Evolutionary conservation across 441 rosid species (phyloP), one percentile per base, ranked within the genome.

Genomic region (Theobroma grandiflorum): DNA sequence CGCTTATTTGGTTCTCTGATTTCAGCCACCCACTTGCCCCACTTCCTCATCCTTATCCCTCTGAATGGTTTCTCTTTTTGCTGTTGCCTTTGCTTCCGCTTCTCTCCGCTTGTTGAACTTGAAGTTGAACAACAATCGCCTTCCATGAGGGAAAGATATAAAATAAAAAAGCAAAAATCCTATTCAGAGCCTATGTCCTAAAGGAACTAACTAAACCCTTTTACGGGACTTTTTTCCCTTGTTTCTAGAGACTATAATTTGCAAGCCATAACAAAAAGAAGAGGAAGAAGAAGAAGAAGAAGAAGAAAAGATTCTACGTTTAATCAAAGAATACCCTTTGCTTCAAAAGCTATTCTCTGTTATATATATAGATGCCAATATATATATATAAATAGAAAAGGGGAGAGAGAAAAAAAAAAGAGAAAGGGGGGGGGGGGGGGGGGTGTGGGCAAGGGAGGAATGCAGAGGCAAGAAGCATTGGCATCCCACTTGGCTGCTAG

Each of bases 1-100:
- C 97, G 82, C 78, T 92, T 94, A 81, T 94, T 94, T 2, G 98
- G 98, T 61, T 94, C 98, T 78, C 98, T 85, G n/a, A 94, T 90
- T 86, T 94, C 98, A 33, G 97, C 95, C 9, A 94, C 98, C 97
- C 97, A 92, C 86, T 94, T 94, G 1, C 97, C 98, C 95, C 97
- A 92, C 91, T 93, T 94, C 85, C 98, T 90, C 95, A 90, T 93
- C 92, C 98, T 83, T 80, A 94, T 93, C 20, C 98, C 98, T 81
- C 94, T 85, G 68, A 89, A 94, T 0, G 91, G 95, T 84, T 92
- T 94, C 66, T 90, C 91, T 49, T 89, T 87, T n/a, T 72, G 81
- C 2, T 57, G 69, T 40, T 74, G 74, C 77, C 84, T 50, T 57
- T 47, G 81, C 83, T 87, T 86, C 3, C 87, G 76, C 82, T 88